Evolutionary conservation across 108 stramenopile species (phyloP).

Genomic region (Discostella stelligeroides): DNA sequence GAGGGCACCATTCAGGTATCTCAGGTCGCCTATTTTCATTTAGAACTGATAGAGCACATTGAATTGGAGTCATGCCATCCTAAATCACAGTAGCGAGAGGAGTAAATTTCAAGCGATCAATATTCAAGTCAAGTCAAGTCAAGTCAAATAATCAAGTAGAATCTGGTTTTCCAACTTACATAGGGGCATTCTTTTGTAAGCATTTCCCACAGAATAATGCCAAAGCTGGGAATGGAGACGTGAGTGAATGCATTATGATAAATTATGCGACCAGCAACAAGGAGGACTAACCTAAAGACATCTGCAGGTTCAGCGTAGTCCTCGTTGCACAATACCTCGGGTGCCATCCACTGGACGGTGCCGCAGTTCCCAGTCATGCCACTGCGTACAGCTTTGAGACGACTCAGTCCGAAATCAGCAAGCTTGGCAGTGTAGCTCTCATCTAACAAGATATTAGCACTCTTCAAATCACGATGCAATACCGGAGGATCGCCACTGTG

Average conservation of each 20-base stretch:
- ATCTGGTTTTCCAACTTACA: neutral
- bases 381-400: conserved; percentile 83
- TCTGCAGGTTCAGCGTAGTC: conserved; percentile 87
- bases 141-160: neutral
- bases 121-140: neutral
- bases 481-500: conserved; percentile 86
- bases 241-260: neutral
- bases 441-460: conserved; percentile 88
- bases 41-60: conserved; percentile 86
- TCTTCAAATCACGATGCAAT: conserved; percentile 93
- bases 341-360: conserved; percentile 97
- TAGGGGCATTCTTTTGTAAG: conserved; percentile 86
- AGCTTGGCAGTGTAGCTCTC: conserved; percentile 90
- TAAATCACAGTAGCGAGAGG: neutral
- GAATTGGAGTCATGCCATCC: conserved; percentile 89
- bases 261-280: neutral
- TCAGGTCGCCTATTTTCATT: conserved; percentile 79
- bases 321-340: conserved; percentile 81
- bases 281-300: conserved; percentile 49
- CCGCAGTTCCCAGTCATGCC: conserved; percentile 91
- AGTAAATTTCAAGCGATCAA: too few relatives aligned
- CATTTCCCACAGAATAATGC: conserved; percentile 86
- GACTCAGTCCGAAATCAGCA: conserved; percentile 93
- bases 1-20: conserved; percentile 88
- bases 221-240: conserved; percentile 47